A percentile compares a stretch with the other conserved stretches of the same genome.
phyloP scores from a whole-genome alignment of 345 rosid genomes.

The Angophora floribunda region DNA sequence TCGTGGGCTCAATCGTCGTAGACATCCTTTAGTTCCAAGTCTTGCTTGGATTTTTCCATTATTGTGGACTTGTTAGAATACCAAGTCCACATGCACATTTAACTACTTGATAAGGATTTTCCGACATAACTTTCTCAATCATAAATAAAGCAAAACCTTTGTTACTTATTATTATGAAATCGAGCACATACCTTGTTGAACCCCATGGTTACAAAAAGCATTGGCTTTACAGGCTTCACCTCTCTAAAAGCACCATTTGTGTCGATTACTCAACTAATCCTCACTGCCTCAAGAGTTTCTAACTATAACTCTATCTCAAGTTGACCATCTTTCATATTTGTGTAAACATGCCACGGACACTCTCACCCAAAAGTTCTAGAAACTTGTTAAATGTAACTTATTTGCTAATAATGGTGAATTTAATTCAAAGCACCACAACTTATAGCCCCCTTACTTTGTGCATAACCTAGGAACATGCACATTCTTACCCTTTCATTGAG shows the following conservation, averaged over 20 bases:
- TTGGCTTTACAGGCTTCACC: neutral
- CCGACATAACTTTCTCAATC: neutral
- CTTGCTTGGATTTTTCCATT: too few species aligned
- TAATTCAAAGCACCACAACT: neutral
- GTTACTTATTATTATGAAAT: neutral
- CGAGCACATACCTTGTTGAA: neutral
- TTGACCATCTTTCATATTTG: neutral
- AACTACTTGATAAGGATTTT: neutral
- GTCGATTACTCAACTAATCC: neutral
- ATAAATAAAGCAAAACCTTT: neutral
- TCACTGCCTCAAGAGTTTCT: neutral
- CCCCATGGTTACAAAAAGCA: neutral
- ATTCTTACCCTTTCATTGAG: neutral
- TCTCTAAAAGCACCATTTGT: too few species aligned
- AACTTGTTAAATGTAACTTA: neutral
- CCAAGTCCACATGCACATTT: too few species aligned
- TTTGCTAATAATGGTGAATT: too few species aligned
- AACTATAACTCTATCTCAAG: neutral
- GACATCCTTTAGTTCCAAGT: too few species aligned
- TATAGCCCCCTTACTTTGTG: neutral
- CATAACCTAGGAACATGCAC: neutral
- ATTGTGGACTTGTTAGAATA: too few species aligned
- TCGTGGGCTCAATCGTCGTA: too few species aligned
- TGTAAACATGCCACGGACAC: neutral
- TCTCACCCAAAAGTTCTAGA: neutral